These are phyloP conservation scores for Fusarium euwallaceae DNA, from an alignment of 2,329 filamentous ascomycete genomes.

Conservation along the genomic window DNA sequence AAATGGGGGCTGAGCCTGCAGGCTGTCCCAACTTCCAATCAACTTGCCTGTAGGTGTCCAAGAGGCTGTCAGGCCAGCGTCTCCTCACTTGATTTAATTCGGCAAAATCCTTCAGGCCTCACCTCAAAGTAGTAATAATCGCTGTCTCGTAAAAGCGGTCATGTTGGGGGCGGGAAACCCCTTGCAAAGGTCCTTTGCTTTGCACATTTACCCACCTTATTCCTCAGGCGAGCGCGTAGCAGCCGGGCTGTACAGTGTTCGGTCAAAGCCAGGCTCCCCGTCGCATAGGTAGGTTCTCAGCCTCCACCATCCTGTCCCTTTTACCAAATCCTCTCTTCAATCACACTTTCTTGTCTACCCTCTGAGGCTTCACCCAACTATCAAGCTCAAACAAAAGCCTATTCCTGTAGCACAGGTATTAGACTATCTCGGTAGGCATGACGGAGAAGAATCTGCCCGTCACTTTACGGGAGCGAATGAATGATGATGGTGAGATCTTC, in stretches of 20 bases:
- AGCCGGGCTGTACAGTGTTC: background rate
- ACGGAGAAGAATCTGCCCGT: background rate
- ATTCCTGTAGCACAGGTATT: too few relatives aligned
- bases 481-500: background rate
- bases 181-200: background rate
- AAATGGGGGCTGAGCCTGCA: background rate
- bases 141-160: background rate
- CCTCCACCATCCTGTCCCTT: too few relatives aligned
- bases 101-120: background rate
- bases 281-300: background rate
- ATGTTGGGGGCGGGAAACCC: background rate
- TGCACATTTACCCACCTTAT: background rate
- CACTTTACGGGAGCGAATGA: background rate
- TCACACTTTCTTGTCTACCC: too few relatives aligned
- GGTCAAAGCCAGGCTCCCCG: background rate
- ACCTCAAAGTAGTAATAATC: background rate
- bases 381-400: too few relatives aligned
- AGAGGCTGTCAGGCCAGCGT: background rate
- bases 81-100: background rate
- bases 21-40: background rate
- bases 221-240: background rate
- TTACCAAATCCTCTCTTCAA: too few relatives aligned
- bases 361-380: too few relatives aligned
- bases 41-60: background rate
- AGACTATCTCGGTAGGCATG: background rate